phyloP scores from a whole-genome alignment of 352 stramenopile genomes.

The Elongisporangium anandrum region DNA sequence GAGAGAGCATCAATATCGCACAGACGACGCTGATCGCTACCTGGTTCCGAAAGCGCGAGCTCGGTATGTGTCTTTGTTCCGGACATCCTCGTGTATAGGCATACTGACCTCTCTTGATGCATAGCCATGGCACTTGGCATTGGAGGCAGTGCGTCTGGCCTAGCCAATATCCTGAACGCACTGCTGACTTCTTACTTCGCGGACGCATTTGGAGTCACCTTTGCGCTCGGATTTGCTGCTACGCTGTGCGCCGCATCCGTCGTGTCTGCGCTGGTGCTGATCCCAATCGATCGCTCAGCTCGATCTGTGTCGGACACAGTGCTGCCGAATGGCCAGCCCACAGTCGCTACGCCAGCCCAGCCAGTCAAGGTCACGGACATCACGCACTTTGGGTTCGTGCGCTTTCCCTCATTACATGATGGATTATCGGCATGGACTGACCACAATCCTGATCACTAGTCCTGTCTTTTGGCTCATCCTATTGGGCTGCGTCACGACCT shows the following conservation, averaged over 20 bases:
- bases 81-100: background rate
- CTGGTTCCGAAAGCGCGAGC: slow-evolving; percentile 81
- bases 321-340: slow-evolving; percentile 30
- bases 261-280: slow-evolving; percentile 35
- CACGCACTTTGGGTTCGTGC: slow-evolving; percentile 33
- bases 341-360: slow-evolving; percentile 3
- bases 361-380: slow-evolving; percentile 29
- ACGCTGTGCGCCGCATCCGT: slow-evolving; percentile 42
- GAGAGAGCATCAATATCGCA: slow-evolving; percentile 74
- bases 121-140: slow-evolving; percentile 79
- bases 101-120: background rate
- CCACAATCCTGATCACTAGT: slow-evolving; percentile 2
- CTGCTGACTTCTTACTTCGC: slow-evolving; percentile 62
- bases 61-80: slow-evolving; percentile 22
- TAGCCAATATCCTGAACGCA: slow-evolving; percentile 83
- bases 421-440: background rate
- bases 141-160: slow-evolving; percentile 53
- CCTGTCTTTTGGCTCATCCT: slow-evolving; percentile 69
- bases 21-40: slow-evolving; percentile 63
- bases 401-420: background rate
- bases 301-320: slow-evolving; percentile 12
- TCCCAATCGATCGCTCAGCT: slow-evolving; percentile 41
- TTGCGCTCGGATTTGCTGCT: slow-evolving; percentile 61
- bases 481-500: slow-evolving; percentile 64
- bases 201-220: slow-evolving; percentile 34